Evolutionary conservation across 495 filamentous ascomycete genomes (phyloP).

Genomic region (Xylaria telfairii): DNA sequence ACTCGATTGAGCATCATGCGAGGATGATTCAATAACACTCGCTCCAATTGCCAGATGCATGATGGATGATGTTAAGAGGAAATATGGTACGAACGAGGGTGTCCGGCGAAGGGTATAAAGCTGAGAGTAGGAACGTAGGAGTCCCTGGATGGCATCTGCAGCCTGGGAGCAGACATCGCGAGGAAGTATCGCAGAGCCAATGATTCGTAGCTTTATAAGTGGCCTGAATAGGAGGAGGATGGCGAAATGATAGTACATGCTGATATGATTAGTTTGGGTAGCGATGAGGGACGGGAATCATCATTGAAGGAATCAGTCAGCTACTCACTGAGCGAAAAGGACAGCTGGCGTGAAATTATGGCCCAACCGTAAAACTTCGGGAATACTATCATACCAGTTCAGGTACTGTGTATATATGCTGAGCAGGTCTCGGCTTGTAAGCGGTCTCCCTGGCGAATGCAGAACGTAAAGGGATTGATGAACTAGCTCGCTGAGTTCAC

Average conservation of each 20-base stretch:
- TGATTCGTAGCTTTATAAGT: constrained; percentile 65
- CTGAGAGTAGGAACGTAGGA: constrained; percentile 62
- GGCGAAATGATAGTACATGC: constrained; percentile 71
- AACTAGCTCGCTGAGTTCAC: constrained; percentile 70
- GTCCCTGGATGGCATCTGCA: constrained; percentile 64
- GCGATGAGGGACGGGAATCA: constrained; percentile 6
- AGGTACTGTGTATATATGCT: constrained; percentile 63
- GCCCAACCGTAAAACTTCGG: constrained; percentile 61
- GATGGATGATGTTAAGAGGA: constrained; percentile 63
- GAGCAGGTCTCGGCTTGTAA: constrained; percentile 63
- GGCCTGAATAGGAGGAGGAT: constrained; percentile 70
- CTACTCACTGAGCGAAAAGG: constrained; percentile 67
- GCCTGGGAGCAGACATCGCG: constrained; percentile 66
- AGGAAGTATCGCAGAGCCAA: constrained; percentile 63
- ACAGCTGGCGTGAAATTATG: constrained; percentile 65
- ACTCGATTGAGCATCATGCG: constrained; percentile 28
- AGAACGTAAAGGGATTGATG: constrained; percentile 69
- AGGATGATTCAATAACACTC: constrained; percentile 28
- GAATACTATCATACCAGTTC: constrained; percentile 68
- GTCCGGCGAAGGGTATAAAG: constrained; percentile 65
- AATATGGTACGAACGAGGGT: constrained; percentile 64
- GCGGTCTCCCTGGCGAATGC: constrained; percentile 63
- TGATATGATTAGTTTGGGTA: constrained; percentile 36
- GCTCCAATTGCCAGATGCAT: constrained; percentile 63
- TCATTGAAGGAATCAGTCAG: not conserved